These are phyloP conservation scores for Tephrocybe sp. DNA, from an alignment of 768 basidiomycete species.

Conservation along the genomic window DNA sequence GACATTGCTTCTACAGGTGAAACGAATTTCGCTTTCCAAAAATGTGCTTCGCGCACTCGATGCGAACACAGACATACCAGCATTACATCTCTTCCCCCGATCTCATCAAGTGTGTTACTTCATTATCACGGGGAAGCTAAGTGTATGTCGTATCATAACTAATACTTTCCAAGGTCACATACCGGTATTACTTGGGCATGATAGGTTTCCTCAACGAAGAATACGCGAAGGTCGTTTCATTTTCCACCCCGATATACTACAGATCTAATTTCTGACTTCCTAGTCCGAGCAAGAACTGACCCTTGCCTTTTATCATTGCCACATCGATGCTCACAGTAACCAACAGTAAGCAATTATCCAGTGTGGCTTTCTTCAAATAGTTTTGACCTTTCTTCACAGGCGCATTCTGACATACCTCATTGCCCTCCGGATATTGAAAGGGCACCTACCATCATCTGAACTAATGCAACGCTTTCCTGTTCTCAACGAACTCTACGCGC, in stretches of 20 bases:
- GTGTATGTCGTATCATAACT: conserved; percentile 6
- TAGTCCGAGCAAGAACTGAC: conserved; percentile 87
- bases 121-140: not conserved
- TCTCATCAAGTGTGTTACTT: conserved; percentile 72
- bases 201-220: conserved; percentile 93
- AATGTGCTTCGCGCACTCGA: conserved; percentile 89
- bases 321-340: conserved; percentile 66
- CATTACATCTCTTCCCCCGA: conserved; percentile 71
- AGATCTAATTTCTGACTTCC: not conserved
- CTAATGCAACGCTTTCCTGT: conserved; percentile 74
- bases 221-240: conserved; percentile 63
- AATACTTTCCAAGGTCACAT: conserved; percentile 69
- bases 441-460: conserved; percentile 75
- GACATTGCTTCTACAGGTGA: conserved; percentile 53
- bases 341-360: conserved; percentile 63
- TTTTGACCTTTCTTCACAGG: conserved; percentile 37
- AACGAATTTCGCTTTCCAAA: conserved; percentile 87
- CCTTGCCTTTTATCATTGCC: conserved; percentile 85
- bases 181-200: conserved; percentile 93
- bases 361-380: not conserved
- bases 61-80: conserved; percentile 83
- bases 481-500: conserved; percentile 69
- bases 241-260: not conserved
- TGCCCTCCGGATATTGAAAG: conserved; percentile 84
- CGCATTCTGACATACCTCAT: conserved; percentile 91